phyloP scores from a whole-genome alignment of 148 eudicot genomes.

The Rhododendron ferrugineum region DNA sequence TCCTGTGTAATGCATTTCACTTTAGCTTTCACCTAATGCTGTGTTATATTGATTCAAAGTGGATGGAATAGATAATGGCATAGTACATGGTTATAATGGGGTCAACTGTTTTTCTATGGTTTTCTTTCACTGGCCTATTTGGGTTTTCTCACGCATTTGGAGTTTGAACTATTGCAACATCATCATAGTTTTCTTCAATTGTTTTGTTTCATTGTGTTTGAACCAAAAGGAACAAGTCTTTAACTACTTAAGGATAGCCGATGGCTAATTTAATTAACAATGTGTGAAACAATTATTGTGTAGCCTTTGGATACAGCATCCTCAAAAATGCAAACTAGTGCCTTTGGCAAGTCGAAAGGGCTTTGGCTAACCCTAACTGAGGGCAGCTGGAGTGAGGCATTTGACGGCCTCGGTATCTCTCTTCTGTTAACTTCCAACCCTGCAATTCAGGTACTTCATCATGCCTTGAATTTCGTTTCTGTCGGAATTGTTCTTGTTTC shows the following conservation, averaged over 20 bases:
- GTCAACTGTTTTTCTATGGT: neutral
- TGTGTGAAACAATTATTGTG: neutral
- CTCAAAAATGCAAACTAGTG: conserved; percentile 48
- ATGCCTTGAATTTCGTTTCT: neutral
- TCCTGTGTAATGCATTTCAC: neutral
- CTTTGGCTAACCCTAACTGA: conserved; percentile 40
- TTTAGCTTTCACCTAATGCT: neutral
- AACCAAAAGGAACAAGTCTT: neutral
- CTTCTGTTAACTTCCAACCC: conserved; percentile 46
- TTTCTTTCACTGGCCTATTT: neutral
- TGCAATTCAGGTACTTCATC: conserved; percentile 38
- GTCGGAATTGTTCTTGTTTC: neutral
- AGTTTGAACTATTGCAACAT: neutral
- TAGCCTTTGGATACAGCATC: conserved; percentile 53
- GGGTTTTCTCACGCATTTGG: neutral
- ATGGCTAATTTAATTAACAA: neutral
- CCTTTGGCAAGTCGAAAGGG: conserved; percentile 44
- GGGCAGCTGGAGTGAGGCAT: conserved; percentile 47
- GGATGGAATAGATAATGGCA: neutral
- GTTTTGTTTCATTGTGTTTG: neutral
- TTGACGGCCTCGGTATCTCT: conserved; percentile 48
- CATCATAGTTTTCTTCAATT: neutral
- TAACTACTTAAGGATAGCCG: neutral
- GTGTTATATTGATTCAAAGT: neutral
- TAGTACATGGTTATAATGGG: neutral